Base-by-base conservation (phyloP, 139 green algal genomes). In the Ulvella scutata region DNA sequence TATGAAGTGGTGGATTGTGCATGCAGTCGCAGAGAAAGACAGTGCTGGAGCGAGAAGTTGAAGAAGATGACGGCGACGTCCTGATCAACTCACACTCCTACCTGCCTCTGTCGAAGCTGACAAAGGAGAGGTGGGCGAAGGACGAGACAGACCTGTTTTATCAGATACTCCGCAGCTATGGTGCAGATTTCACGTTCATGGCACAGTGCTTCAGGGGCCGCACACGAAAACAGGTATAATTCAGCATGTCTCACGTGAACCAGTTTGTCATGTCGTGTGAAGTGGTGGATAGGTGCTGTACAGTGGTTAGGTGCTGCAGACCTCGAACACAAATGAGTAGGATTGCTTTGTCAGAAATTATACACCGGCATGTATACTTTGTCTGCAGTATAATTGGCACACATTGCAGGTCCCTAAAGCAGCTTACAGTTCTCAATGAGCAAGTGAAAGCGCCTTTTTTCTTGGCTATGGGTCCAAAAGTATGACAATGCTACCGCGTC, bases 181-280 rank as follows among this genome's bases (percentile, higher is more conserved):
- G 51, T 67, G 51, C 51, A 31, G 51, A 67, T 26, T 67, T 67
- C 51, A 67, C 51, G 6, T 67, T 67, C 51, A 67, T 67, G 51
- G 9, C 51, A 23, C 51, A 67, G 33, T 67, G 51, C 51, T 67
- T 67, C 33, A n/a, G 33, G 33, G 51, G 51, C 13, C 9, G 51
- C 6, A 67, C 51, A 9, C 31, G 51, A 26, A 67, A 67, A 29
- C 51, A 67, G 17, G 51, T 67, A 23, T 23, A 26, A 6, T 36
- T 29, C 4, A 29, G 13, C 13, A 13, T 59, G 40, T 13, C 40
- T 59, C 13, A 13, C 13, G 17, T 59, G 40, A 26, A 59, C n/a
- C n/a, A n/a, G n/a, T n/a, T n/a, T n/a, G n/a, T n/a, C n/a, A n/a
- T n/a, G n/a, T n/a, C n/a, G n/a, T n/a, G n/a, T n/a, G n/a, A n/a